Conservation (phyloP, 108 stramenopile genomes). For the Skeletonema costatum region DNA sequence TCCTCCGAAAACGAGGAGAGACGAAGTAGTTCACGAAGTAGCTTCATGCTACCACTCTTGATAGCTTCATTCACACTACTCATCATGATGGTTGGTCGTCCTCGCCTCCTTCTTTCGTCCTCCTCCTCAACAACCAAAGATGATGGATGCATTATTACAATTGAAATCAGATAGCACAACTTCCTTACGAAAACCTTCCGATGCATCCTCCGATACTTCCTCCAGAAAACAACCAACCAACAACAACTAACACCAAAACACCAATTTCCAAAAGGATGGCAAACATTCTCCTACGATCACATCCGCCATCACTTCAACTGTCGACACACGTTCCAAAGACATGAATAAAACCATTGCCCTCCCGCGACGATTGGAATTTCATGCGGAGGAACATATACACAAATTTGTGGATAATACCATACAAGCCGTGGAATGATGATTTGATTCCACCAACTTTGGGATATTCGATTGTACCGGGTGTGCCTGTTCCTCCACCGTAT, state of each 20-base stretch:
- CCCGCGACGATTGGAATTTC: background rate
- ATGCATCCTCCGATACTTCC: too few species aligned
- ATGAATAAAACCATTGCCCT: constrained; percentile 1
- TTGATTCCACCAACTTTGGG: background rate
- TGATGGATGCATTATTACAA: background rate
- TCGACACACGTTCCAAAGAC: background rate
- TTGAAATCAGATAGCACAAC: too few species aligned
- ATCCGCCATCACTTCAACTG: constrained; percentile 6
- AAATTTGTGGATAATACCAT: background rate
- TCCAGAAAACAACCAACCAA: background rate
- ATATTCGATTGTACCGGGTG: background rate
- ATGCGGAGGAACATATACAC: background rate
- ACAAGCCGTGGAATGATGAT: background rate
- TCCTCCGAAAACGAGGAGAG: background rate
- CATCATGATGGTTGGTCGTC: background rate
- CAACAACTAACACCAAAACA: background rate
- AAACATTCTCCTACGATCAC: background rate
- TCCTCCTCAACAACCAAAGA: background rate
- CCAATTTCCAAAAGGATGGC: background rate
- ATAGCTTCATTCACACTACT: background rate
- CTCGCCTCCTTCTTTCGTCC: background rate
- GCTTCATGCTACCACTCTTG: background rate
- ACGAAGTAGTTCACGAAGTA: background rate
- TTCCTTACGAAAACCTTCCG: too few species aligned
- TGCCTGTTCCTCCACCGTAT: constrained; percentile 4